A percentile compares a stretch with the other conserved stretches of the same genome.
These are phyloP conservation scores for Aspergillus candidus DNA, from an alignment of 2,329 filamentous ascomycete genomes.

Conservation along the genomic window DNA sequence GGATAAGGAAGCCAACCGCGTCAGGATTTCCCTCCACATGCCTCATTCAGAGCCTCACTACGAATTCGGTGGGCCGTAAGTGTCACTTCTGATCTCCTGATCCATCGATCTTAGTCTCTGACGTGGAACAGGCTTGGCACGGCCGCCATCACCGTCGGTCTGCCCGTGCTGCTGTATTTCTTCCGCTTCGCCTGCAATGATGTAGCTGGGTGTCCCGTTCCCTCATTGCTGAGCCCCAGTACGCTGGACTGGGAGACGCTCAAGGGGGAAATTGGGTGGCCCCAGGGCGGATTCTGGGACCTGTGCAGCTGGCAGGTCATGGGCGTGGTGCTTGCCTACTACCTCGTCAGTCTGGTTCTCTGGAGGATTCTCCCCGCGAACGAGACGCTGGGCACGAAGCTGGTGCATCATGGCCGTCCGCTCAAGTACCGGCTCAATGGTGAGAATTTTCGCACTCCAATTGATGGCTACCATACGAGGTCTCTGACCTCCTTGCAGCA, in stretches of 20 bases:
- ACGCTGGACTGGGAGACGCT: conserved; percentile 62
- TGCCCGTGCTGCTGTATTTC: conserved; percentile 70
- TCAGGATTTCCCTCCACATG: no score
- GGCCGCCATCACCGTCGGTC: conserved; percentile 65
- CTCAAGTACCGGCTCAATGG: conserved; percentile 75
- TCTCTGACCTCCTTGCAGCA: conserved; percentile 42
- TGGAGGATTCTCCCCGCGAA: conserved; percentile 68
- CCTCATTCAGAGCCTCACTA: no score
- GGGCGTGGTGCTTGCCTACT: conserved; percentile 65
- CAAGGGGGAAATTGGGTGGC: conserved; percentile 74
- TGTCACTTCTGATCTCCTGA: no score
- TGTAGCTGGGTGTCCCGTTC: conserved; percentile 77
- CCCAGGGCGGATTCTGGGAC: conserved; percentile 60
- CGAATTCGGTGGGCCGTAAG: no score
- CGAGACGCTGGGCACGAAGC: conserved; percentile 60
- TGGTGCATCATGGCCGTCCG: conserved; percentile 58
- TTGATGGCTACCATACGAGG: conserved; percentile 1
- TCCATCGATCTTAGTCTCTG: no score
- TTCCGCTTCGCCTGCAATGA: conserved; percentile 86
- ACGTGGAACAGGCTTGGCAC: conserved; percentile 58
- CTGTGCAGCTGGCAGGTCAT: conserved; percentile 47
- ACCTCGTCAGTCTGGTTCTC: conserved; percentile 64
- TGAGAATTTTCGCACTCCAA: conserved; percentile 28
- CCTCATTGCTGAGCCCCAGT: conserved; percentile 64
- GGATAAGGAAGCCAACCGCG: no score